phyloP scores from a whole-genome alignment of 1,139 yeast genomes.

The Magnusiomyces suaveolens region DNA sequence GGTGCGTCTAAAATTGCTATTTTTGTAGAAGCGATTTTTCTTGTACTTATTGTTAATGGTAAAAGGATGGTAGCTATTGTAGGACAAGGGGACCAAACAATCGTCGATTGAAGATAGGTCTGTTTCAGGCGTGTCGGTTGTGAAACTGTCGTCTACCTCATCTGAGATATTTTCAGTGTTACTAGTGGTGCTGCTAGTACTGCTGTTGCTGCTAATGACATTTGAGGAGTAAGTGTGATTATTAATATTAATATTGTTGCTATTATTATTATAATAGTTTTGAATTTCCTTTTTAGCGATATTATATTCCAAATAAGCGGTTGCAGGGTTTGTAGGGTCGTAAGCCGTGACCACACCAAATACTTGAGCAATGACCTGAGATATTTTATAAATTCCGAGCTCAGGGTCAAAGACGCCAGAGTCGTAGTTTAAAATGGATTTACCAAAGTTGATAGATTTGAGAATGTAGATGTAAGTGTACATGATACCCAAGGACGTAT shows the following conservation, averaged over 20 bases:
- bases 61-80: background rate
- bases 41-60: background rate
- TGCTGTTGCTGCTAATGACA: background rate
- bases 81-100: background rate
- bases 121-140: background rate
- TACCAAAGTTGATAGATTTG: background rate
- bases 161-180: background rate
- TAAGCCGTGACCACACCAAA: slow-evolving; percentile 1
- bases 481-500: slow-evolving; percentile 1
- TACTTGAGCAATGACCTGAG: background rate
- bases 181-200: background rate
- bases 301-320: slow-evolving; percentile 1
- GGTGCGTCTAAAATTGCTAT: too few relatives aligned
- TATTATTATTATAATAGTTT: background rate
- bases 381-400: background rate
- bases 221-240: background rate
- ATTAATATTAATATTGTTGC: background rate
- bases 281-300: background rate
- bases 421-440: background rate
- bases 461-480: background rate
- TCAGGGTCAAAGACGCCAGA: background rate
- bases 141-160: background rate
- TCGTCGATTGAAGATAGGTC: background rate
- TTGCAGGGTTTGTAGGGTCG: slow-evolving; percentile 1
- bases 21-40: background rate